Base-by-base conservation (phyloP, 2,329 filamentous ascomycete genomes). In the Verticillium isaacii region DNA sequence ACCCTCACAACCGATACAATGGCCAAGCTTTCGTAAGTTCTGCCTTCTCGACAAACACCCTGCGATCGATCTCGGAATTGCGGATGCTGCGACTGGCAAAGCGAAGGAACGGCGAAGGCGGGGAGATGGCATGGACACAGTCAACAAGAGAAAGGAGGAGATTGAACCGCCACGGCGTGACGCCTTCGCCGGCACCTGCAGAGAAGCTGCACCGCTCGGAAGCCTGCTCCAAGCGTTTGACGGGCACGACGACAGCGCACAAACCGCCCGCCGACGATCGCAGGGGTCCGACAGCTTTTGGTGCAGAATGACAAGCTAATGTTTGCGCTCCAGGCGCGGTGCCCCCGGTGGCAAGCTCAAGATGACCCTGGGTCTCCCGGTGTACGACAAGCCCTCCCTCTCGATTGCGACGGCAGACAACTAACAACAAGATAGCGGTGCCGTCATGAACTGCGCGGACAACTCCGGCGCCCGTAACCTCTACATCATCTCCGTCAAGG, bases 351-450 rank as follows among this genome's bases (percentile, higher is more conserved):
- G 96, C 91, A 99, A 99, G 91, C 91, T 98, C 77, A 98, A 97
- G 91, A 99, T 99, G 95, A 97, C 95, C 82, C 92, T 99, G 83
- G 95, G 92, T 97, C 93, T 99, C 77, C 95, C 95, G 84, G 93
- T 97, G 93, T 97, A 96, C 82, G 93, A 91, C 64, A 60, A 29
- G 12, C 45, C 60, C 54, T 60, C 62, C 52, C 36, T 61, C 55
- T 41, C 29, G n/a, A 17, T 23, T 34, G 11, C 60, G 57, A 61
- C 61, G 39, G 56, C 56, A 59, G 61, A 62, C 29, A 56, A 19
- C n/a, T 29, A 37, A 69, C 61, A 29, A n/a, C 32, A 55, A 37
- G 62, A 70, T 65, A 97, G 93, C 80, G 95, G 95, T 82, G 95
- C 95, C 78, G 94, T 98, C 83, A 96, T 99, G 92, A 99, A 99